These are phyloP conservation scores for Carnegiea gigantea DNA, from an alignment of 179 eudicot genomes.

Conservation along the genomic window DNA sequence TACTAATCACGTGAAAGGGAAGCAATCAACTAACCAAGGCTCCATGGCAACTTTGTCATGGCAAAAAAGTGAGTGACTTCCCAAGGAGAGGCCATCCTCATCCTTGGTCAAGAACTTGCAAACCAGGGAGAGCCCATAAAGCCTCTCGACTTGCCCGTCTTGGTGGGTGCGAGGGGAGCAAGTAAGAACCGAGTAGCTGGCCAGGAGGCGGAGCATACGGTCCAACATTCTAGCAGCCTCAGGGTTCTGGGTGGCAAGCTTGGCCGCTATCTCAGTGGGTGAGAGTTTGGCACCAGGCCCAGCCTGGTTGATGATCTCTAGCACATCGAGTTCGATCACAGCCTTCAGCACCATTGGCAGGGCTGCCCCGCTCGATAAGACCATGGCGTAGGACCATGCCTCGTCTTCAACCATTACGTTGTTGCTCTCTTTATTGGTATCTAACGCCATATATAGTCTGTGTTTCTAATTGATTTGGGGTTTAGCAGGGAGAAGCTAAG, in stretches of 20 bases:
- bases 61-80: slow-evolving; percentile 29
- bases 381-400: slow-evolving; percentile 39
- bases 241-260: slow-evolving; percentile 37
- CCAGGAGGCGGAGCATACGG: slow-evolving; percentile 42
- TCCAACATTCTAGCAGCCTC: slow-evolving; percentile 41
- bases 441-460: too few relatives aligned
- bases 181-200: slow-evolving; percentile 39
- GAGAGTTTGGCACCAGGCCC: slow-evolving; percentile 32
- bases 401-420: slow-evolving; percentile 19
- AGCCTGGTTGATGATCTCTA: slow-evolving; percentile 38
- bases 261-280: slow-evolving; percentile 33
- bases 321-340: slow-evolving; percentile 39
- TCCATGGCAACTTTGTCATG: slow-evolving; percentile 36
- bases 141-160: slow-evolving; percentile 36
- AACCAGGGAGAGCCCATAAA: slow-evolving; percentile 41
- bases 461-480: too few relatives aligned
- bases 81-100: slow-evolving; percentile 34
- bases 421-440: too few relatives aligned
- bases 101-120: slow-evolving; percentile 39
- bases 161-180: slow-evolving; percentile 25
- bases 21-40: slow-evolving; percentile 23
- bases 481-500: too few relatives aligned
- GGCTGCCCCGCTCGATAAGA: slow-evolving; percentile 31
- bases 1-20: too few relatives aligned
- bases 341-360: slow-evolving; percentile 43